Base-by-base conservation (phyloP, 805 yeast genomes). In the Wickerhamiella vanderwaltii region DNA sequence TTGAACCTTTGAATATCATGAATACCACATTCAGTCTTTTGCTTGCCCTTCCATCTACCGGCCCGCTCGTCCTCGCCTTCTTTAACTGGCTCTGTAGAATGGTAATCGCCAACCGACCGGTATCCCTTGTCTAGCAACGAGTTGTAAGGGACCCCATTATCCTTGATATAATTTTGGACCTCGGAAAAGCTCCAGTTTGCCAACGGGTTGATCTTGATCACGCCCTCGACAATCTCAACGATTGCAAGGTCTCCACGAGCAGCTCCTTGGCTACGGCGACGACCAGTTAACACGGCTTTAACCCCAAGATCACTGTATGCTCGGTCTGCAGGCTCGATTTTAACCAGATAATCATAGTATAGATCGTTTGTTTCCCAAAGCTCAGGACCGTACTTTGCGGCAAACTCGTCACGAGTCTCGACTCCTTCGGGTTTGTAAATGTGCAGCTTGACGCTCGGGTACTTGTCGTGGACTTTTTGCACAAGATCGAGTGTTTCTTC, bases 41-140 rank as follows among this genome's bases (percentile, higher is more conserved):
- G 70, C 57, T 79, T 72, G 2, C 95, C 96, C 66, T 81, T 79
- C 97, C 97, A 88, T 55, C 97, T 73, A 1, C 97, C 97, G n/a
- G 91, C 75, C 49, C 97, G 72, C 60, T 88, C 97, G 56, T 88
- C 96, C 57, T 85, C 96, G 7, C 93, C 95, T 34, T 81, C 95
- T 6, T 65, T 70, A 9, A 84, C 94, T 2, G 97, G 96, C 23
- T 63, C 75, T 0, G 97, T 88, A 1, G 94, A 83, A 60, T 88
- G 97, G 73, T 87, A 88, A 60, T 88, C 97, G 1, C 97, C 97
- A 12, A 88, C 73, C 0, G 95, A 83, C 54, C 85, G 78, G 61
- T 87, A 88, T 0, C 96, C 96, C 43, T 76, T 64, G 59, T 86
- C 88, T 28, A 88, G 64, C 25, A 88, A 66, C 47, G 73, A 85